Evolutionary conservation across 1,139 yeast genomes (phyloP), one percentile per base, ranked within the genome.

Genomic region (Candida sojae): DNA sequence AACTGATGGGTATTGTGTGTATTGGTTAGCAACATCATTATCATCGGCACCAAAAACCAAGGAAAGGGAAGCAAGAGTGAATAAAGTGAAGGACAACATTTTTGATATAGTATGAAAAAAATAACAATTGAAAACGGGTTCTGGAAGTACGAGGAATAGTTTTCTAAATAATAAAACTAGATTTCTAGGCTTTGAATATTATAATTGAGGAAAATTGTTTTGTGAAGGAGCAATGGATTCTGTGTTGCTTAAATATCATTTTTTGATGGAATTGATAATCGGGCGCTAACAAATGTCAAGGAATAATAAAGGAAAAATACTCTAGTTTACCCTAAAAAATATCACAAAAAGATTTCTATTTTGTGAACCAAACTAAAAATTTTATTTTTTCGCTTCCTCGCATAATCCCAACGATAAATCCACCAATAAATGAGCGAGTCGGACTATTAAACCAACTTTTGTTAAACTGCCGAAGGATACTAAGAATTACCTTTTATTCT

Each of bases 1-100:
- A 28, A 69, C 75, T 13, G 60, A 48, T 8, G 75, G 74, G 49
- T 64, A 68, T 6, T 67, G 61, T 23, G 62, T 61, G 48, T 39
- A 52, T 17, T 17, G 21, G 21, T 17, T 17, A 17, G 21, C 21
- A 48, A 55, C 53, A 37, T 51, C 51, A 12, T 25, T 9, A 8
- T 35, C 38, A 10, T 35, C 38, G 17, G 38, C 38, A 35, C 12
- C 38, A 8, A 8, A 21, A 8, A 35, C 38, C 13, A 35, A 8
- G 12, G 38, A 17, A 35, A 35, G 17, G 17, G 38, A 35, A 35
- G 38, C 38, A 26, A 35, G 25, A 6, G 38, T 17, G 10, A 35
- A 35, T 35, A 35, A 35, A 5, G 38, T 21, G 9, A 35, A 21
- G 25, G 26, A 35, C 23, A 35, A 35, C 38, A 33, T 33, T 11